Evolutionary conservation across 75 land plant genomes (phyloP).

Genomic region (Sequoia sempervirens): DNA sequence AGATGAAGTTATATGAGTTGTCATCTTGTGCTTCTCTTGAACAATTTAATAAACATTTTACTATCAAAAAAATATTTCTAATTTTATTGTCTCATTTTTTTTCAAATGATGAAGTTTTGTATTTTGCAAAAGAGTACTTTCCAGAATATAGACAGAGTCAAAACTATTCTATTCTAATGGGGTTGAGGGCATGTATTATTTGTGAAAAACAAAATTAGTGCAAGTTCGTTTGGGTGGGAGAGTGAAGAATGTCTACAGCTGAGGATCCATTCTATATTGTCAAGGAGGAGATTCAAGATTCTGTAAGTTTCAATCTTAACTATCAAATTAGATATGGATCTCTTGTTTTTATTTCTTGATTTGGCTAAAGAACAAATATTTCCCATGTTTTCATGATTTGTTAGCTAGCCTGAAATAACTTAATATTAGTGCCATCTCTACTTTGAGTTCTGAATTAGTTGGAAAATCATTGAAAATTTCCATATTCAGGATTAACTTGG

Average conservation of each 20-base stretch:
- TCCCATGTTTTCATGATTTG: neutral
- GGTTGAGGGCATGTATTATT: too few relatives aligned
- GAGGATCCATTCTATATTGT: constrained; percentile 95
- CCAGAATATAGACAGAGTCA: too few relatives aligned
- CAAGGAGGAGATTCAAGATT: constrained; percentile 93
- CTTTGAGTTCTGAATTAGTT: neutral
- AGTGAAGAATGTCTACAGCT: constrained; percentile 47
- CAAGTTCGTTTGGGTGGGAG: neutral
- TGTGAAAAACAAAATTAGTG: neutral
- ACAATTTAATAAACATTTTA: too few relatives aligned
- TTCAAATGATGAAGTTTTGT: too few relatives aligned
- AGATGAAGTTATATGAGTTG: too few relatives aligned
- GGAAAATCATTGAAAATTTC: neutral
- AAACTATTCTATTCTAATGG: too few relatives aligned
- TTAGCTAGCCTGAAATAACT: neutral
- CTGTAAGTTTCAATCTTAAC: constrained; percentile 39
- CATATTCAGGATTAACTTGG: neutral
- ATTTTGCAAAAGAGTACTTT: too few relatives aligned
- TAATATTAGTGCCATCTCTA: neutral
- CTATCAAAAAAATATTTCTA: too few relatives aligned
- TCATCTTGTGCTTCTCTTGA: too few relatives aligned
- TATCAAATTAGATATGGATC: neutral
- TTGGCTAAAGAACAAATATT: constrained; percentile 12
- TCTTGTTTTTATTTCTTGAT: neutral
- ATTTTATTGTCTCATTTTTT: too few relatives aligned